A percentile compares a stretch with the other conserved stretches of the same genome.
These are phyloP conservation scores for Sordaria brevicollis DNA, from an alignment of 495 filamentous ascomycete genomes.

Conservation along the genomic window DNA sequence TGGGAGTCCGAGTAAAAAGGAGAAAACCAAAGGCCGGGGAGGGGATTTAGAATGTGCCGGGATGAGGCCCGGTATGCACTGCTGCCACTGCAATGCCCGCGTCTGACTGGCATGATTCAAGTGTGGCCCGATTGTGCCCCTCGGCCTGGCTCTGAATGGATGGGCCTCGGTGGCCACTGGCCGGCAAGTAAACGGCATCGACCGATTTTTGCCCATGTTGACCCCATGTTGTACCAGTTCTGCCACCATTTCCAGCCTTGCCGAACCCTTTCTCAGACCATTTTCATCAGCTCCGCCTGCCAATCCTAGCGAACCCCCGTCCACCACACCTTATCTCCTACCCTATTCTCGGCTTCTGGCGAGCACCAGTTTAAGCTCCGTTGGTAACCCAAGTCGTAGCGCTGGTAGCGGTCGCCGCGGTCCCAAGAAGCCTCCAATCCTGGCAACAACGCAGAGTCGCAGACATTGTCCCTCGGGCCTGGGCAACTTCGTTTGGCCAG, in stretches of 20 bases:
- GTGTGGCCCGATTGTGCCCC: slow-evolving; percentile 19
- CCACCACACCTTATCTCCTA: slow-evolving; percentile 13
- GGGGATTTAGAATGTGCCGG: neutral
- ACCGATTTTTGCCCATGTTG: slow-evolving; percentile 19
- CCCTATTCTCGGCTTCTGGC: neutral
- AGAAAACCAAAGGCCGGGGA: neutral
- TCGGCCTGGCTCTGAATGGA: slow-evolving; percentile 2
- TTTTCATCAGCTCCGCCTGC: slow-evolving; percentile 21
- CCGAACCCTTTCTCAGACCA: slow-evolving; percentile 21
- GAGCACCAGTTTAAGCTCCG: neutral
- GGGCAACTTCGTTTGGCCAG: neutral
- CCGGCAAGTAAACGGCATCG: slow-evolving; percentile 19
- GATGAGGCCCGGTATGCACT: neutral
- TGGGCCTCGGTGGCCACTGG: slow-evolving; percentile 14
- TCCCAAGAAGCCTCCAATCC: neutral
- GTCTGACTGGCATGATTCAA: slow-evolving; percentile 19
- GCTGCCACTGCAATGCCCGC: neutral
- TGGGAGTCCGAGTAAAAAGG: neutral
- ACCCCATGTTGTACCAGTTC: slow-evolving; percentile 11
- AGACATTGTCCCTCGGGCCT: neutral
- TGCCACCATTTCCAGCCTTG: slow-evolving; percentile 16
- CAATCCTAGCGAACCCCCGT: slow-evolving; percentile 2
- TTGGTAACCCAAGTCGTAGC: neutral
- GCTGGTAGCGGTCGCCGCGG: neutral
- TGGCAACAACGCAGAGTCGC: neutral